A percentile compares a stretch with the other conserved stretches of the same genome.
Conservation (phyloP, 306 rosid genomes). For the Quercus parvula region DNA sequence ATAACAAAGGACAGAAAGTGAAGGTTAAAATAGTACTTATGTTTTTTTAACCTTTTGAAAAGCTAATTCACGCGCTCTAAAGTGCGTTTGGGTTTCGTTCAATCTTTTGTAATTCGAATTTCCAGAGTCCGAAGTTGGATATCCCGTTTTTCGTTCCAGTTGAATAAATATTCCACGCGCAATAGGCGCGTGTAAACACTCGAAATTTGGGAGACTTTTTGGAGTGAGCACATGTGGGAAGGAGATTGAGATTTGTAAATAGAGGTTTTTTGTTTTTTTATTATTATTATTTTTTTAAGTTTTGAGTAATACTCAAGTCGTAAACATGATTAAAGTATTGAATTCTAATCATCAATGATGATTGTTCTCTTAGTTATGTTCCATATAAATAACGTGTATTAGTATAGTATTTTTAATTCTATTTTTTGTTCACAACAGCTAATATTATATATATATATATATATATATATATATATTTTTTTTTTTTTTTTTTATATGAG, state of each 20-base stretch:
- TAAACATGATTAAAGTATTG: background rate
- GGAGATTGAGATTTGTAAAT: background rate
- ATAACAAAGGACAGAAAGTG: background rate
- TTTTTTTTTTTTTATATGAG: too few species aligned
- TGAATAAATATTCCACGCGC: slow-evolving; percentile 15
- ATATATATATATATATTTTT: too few species aligned
- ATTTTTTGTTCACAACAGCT: too few species aligned
- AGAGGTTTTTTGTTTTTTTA: background rate
- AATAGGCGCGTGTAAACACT: background rate
- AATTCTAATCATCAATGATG: slow-evolving; percentile 14
- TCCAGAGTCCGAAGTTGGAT: slow-evolving; percentile 8
- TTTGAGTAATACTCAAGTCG: background rate
- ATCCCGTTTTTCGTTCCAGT: background rate
- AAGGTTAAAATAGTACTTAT: background rate
- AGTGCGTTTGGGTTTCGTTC: background rate
- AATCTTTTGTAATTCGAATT: background rate
- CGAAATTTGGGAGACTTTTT: too few species aligned
- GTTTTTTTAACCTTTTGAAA: background rate
- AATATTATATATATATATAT: too few species aligned
- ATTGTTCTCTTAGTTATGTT: background rate
- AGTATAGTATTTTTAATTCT: background rate
- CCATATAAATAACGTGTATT: too few species aligned
- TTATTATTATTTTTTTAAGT: too few species aligned
- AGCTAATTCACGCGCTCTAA: background rate
- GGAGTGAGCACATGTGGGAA: background rate